Evolutionary conservation across 2,329 filamentous ascomycete species (phyloP).

Genomic region (Aspergillus sp.): DNA sequence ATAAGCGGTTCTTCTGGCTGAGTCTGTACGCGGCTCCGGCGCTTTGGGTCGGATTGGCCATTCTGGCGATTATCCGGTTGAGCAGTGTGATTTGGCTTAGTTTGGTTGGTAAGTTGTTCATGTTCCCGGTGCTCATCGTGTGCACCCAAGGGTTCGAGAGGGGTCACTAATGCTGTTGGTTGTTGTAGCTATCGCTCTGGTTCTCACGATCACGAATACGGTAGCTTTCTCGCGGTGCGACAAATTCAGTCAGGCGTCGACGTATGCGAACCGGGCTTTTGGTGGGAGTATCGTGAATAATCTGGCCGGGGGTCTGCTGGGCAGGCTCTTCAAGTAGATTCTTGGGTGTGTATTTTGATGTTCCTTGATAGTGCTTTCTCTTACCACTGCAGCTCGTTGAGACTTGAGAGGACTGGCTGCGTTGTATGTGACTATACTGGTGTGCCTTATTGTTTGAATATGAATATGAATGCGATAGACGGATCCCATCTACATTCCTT

Average conservation of each 20-base stretch:
- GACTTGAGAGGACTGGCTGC: not conserved
- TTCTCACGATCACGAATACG: conserved; percentile 45
- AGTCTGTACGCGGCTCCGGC: conserved; percentile 42
- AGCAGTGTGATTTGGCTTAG: conserved; percentile 44
- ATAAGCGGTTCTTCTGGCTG: conserved; percentile 46
- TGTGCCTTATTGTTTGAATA: not conserved
- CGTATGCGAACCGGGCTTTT: conserved; percentile 48
- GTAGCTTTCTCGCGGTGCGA: conserved; percentile 46
- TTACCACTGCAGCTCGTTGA: not conserved
- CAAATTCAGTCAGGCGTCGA: conserved; percentile 50
- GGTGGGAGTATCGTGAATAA: conserved; percentile 48
- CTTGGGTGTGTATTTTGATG: too few species aligned
- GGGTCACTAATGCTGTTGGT: conserved; percentile 1
- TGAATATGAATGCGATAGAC: not conserved
- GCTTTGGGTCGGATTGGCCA: conserved; percentile 41
- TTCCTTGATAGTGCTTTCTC: too few species aligned
- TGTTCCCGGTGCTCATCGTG: not conserved
- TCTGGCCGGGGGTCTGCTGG: conserved; percentile 48
- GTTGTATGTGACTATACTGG: not conserved
- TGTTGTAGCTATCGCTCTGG: conserved; percentile 39
- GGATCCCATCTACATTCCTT: not conserved
- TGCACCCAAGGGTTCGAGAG: not conserved
- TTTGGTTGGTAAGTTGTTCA: conserved; percentile 38
- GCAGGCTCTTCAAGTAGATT: conserved; percentile 44
- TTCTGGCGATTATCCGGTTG: conserved; percentile 40